Conservation (phyloP, 2,329 filamentous ascomycete genomes). For the Elsinoe ampelina region DNA sequence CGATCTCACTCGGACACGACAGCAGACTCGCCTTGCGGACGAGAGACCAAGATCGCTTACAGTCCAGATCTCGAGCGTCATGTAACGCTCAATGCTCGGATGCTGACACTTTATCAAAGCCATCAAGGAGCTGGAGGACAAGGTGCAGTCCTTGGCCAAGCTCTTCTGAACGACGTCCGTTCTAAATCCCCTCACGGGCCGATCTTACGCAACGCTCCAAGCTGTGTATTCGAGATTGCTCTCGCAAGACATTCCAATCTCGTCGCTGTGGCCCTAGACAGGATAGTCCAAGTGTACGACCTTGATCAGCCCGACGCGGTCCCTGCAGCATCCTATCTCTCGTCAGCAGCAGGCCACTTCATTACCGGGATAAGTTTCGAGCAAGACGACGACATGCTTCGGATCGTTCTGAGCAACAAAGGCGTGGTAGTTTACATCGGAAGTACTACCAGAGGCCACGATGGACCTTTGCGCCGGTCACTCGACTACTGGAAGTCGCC, state of each 20-base stretch:
- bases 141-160: neutral
- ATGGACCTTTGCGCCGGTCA: conserved; percentile 13
- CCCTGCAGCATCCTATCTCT: conserved; percentile 25
- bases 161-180: conserved; percentile 19
- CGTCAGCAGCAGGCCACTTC: conserved; percentile 26
- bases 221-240: conserved; percentile 24
- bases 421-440: conserved; percentile 29
- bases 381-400: conserved; percentile 25
- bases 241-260: conserved; percentile 25
- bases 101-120: neutral
- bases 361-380: conserved; percentile 29
- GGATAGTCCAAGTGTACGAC: conserved; percentile 29
- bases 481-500: conserved; percentile 28
- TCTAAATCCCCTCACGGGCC: conserved; percentile 20
- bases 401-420: conserved; percentile 26
- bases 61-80: neutral
- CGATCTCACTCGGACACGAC: neutral
- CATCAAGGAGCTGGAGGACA: too few species aligned
- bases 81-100: neutral
- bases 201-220: conserved; percentile 24
- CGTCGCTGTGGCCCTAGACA: conserved; percentile 27
- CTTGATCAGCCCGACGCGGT: conserved; percentile 24
- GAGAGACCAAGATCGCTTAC: neutral
- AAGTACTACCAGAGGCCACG: conserved; percentile 21
- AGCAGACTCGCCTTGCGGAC: neutral